These are phyloP conservation scores for Mollisiaceae sp. DNA, from an alignment of 2,329 filamentous ascomycete genomes.

Conservation along the genomic window DNA sequence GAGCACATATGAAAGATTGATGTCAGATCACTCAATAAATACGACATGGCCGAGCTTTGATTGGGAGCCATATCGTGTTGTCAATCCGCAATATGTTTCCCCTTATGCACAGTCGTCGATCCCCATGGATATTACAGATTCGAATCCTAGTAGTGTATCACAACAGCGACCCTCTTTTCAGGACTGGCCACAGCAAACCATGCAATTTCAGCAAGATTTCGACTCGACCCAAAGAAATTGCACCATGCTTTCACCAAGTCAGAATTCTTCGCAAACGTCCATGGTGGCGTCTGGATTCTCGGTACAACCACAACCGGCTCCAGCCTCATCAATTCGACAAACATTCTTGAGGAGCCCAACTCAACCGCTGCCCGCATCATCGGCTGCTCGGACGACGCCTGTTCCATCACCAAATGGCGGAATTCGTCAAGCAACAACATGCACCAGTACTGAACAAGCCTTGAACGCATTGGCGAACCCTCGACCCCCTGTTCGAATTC, in stretches of 20 bases:
- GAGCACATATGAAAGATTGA: not conserved
- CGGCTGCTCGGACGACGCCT: not conserved
- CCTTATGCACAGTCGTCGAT: not conserved
- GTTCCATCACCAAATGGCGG: not conserved
- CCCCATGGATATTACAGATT: conserved; percentile 5
- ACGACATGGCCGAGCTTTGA: conserved; percentile 7
- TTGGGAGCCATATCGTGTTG: conserved; percentile 1
- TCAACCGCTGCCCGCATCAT: conserved; percentile 4
- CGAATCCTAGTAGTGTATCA: not conserved
- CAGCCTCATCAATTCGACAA: not conserved
- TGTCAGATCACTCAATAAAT: not conserved
- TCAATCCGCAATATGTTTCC: not conserved
- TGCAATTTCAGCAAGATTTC: not conserved
- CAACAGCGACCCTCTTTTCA: not conserved
- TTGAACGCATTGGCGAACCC: not conserved
- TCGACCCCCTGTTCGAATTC: not conserved
- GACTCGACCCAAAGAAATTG: not conserved
- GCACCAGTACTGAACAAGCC: not conserved
- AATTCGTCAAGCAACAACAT: not conserved
- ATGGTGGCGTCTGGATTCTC: not conserved
- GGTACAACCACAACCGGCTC: not conserved
- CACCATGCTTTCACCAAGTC: not conserved
- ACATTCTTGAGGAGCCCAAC: not conserved
- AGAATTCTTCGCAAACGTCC: not conserved
- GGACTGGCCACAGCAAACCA: not conserved